Percentiles rank a stretch among this genome's conserved stretches.
phyloP scores from a whole-genome alignment of 305 asterid genomes.

The Fraxinus velutina region DNA sequence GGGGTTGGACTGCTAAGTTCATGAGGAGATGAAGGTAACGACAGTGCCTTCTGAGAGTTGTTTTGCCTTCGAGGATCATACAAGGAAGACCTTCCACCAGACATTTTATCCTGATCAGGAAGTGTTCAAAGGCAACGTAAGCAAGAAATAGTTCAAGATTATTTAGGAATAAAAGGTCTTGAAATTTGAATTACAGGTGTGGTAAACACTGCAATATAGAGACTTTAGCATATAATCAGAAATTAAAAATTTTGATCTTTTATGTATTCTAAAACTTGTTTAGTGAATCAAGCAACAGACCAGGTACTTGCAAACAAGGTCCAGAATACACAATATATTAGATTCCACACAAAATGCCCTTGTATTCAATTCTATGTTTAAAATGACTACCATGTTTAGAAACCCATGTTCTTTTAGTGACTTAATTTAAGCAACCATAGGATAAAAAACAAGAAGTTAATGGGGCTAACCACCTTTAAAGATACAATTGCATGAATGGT shows the following conservation, averaged over 20 bases:
- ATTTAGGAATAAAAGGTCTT: not conserved
- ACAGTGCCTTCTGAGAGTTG: constrained; percentile 75
- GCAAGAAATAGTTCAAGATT: constrained; percentile 15
- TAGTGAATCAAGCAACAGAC: not conserved
- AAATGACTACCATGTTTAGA: not conserved
- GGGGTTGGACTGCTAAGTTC: constrained; percentile 66
- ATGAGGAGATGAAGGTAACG: constrained; percentile 95
- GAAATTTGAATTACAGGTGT: not conserved
- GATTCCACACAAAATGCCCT: not conserved
- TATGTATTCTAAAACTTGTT: not conserved
- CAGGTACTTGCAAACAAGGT: not conserved
- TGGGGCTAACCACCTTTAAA: constrained; percentile 4
- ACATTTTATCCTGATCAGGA: constrained; percentile 41
- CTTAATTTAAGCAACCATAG: not conserved
- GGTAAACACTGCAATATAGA: not conserved
- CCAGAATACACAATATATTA: constrained; percentile 1
- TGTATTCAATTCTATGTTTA: not conserved
- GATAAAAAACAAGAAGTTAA: not conserved
- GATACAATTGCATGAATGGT: not conserved
- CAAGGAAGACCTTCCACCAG: constrained; percentile 47
- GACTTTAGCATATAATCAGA: not conserved
- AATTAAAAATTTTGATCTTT: not conserved
- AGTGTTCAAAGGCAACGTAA: constrained; percentile 44
- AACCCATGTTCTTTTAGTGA: not conserved
- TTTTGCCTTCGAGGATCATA: constrained; percentile 54